phyloP scores from a whole-genome alignment of 148 eudicot species.

The Vaccinium corymbosum region DNA sequence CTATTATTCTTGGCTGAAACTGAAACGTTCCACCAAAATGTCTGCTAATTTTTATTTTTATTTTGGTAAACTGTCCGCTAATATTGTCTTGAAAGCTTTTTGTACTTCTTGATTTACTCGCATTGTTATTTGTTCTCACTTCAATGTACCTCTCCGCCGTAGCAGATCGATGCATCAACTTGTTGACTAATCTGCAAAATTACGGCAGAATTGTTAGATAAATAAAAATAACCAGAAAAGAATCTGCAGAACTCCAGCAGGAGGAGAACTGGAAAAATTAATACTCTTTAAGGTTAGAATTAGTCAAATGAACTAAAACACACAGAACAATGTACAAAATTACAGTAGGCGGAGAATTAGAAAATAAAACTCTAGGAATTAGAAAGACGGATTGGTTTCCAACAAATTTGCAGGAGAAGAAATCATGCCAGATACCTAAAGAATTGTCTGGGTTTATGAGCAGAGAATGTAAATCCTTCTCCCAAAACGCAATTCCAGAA shows the following conservation, averaged over 20 bases:
- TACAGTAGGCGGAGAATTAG: background rate
- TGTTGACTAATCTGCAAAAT: conserved; percentile 1
- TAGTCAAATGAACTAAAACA: no score
- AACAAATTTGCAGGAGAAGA: no score
- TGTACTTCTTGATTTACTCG: background rate
- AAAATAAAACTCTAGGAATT: background rate
- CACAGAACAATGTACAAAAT: no score
- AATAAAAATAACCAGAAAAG: background rate
- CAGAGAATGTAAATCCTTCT: background rate
- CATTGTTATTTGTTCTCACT: background rate
- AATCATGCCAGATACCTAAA: background rate
- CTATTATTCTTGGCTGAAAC: background rate
- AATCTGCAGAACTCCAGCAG: background rate
- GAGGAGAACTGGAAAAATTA: background rate
- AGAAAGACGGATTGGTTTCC: background rate
- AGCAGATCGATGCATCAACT: background rate
- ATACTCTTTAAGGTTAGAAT: background rate
- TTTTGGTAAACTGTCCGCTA: no score
- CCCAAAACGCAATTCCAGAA: background rate
- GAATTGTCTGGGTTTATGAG: background rate
- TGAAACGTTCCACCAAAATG: background rate
- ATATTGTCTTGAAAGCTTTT: background rate
- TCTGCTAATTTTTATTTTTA: no score
- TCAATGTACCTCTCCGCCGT: background rate
- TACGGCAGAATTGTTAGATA: background rate